These are phyloP conservation scores for Starmerella stigmatis DNA, from an alignment of 805 yeast species.

Conservation along the genomic window DNA sequence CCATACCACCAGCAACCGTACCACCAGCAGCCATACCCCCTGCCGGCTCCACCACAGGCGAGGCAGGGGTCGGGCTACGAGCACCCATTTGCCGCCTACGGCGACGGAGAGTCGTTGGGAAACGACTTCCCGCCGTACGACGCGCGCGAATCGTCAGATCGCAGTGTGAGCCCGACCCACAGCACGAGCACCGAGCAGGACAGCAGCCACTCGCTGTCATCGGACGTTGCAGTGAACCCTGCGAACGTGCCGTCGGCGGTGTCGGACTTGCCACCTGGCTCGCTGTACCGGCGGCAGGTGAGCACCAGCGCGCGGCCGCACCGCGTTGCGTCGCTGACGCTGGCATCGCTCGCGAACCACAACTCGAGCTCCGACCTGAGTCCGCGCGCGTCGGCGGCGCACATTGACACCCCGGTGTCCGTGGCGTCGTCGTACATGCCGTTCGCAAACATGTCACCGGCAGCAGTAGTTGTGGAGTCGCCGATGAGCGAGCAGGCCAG, in stretches of 20 bases:
- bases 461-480: background rate
- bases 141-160: background rate
- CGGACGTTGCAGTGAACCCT: background rate
- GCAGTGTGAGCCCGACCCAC: background rate
- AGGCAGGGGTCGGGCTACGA: no score
- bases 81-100: background rate
- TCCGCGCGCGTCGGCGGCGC: constrained; percentile 7
- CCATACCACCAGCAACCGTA: no score
- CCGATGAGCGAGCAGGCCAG: background rate
- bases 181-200: background rate
- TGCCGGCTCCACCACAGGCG: no score
- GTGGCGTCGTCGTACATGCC: background rate
- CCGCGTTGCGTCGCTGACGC: background rate
- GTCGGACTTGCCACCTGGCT: constrained; percentile 2
- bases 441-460: background rate
- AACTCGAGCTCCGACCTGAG: constrained; percentile 8
- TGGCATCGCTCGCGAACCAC: constrained; percentile 1
- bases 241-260: constrained; percentile 4
- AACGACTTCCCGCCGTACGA: background rate
- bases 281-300: background rate
- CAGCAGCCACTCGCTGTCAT: background rate
- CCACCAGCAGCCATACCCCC: no score
- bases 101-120: background rate
- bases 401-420: background rate
- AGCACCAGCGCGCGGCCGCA: constrained; percentile 3